A percentile compares a stretch with the other conserved stretches of the same genome.
Conservation (phyloP, 164 flowering plant species). For the Nymphaea colorata region DNA sequence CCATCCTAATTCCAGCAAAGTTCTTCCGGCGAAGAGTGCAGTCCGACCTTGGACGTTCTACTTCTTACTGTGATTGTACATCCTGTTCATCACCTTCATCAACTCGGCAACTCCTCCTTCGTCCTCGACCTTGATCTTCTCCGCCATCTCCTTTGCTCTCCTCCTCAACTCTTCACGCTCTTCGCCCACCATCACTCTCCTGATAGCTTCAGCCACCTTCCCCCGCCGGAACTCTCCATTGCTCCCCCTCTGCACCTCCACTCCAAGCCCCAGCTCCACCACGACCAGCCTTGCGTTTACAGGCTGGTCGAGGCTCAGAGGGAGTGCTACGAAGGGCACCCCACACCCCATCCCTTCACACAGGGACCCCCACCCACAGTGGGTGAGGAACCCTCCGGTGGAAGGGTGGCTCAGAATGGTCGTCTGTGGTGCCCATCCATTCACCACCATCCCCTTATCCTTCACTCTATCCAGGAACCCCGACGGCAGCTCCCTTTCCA, state of each 20-base stretch:
- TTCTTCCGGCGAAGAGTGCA: too few relatives aligned
- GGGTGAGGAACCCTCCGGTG: constrained; percentile 23
- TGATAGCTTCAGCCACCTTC: constrained; percentile 1
- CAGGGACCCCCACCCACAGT: constrained; percentile 27
- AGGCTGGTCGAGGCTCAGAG: constrained; percentile 26
- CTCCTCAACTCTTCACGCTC: background rate
- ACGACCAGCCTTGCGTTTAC: constrained; percentile 18
- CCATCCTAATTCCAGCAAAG: too few relatives aligned
- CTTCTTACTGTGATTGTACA: background rate
- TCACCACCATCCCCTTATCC: constrained; percentile 15
- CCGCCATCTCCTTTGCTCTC: background rate
- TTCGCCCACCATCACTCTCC: background rate
- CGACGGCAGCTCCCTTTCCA: constrained; percentile 18
- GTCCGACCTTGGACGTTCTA: too few relatives aligned
- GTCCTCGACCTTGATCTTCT: background rate
- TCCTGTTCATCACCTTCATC: background rate
- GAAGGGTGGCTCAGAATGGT: constrained; percentile 16
- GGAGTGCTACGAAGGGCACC: constrained; percentile 22
- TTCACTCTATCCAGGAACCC: constrained; percentile 12
- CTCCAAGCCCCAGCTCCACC: constrained; percentile 29
- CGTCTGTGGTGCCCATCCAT: constrained; percentile 27
- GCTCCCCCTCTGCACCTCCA: constrained; percentile 6
- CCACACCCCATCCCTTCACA: constrained; percentile 19
- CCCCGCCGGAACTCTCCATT: background rate
- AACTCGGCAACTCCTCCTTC: background rate